Conservation (phyloP, 495 filamentous ascomycete genomes). For the Chaetomidium leptoderma region DNA sequence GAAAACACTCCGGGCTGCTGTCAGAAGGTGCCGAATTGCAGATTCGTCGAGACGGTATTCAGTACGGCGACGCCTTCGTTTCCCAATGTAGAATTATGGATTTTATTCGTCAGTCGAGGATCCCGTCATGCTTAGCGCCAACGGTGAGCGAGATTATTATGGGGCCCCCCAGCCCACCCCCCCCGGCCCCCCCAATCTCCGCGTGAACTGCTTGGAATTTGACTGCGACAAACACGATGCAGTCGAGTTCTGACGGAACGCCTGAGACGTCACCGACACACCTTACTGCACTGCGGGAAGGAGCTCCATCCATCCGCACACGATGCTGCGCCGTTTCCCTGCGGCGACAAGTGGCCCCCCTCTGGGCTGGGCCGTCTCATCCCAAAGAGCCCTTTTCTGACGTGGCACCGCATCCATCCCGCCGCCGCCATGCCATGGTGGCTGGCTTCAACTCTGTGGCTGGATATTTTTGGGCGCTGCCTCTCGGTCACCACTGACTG, state of each 20-base stretch:
- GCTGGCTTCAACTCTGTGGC: too few relatives aligned
- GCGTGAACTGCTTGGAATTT: background rate
- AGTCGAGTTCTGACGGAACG: too few relatives aligned
- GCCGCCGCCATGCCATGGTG: background rate
- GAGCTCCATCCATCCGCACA: background rate
- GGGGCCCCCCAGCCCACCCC: background rate
- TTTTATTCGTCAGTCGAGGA: background rate
- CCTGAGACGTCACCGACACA: background rate
- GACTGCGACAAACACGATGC: background rate
- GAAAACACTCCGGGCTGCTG: too few relatives aligned
- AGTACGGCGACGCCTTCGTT: too few relatives aligned
- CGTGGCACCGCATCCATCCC: background rate
- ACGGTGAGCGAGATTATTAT: background rate
- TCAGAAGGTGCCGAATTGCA: too few relatives aligned
- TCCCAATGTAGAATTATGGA: slow-evolving; percentile 1
- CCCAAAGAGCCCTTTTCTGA: background rate
- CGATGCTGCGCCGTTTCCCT: background rate
- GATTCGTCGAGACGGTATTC: too few relatives aligned
- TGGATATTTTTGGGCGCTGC: too few relatives aligned
- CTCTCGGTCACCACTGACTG: background rate
- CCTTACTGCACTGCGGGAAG: too few relatives aligned
- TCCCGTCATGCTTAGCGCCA: background rate
- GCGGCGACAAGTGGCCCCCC: background rate
- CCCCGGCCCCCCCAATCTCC: background rate
- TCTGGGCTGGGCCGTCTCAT: background rate